phyloP scores from a whole-genome alignment of 2,329 filamentous ascomycete genomes.

The Cytospora leucostoma region DNA sequence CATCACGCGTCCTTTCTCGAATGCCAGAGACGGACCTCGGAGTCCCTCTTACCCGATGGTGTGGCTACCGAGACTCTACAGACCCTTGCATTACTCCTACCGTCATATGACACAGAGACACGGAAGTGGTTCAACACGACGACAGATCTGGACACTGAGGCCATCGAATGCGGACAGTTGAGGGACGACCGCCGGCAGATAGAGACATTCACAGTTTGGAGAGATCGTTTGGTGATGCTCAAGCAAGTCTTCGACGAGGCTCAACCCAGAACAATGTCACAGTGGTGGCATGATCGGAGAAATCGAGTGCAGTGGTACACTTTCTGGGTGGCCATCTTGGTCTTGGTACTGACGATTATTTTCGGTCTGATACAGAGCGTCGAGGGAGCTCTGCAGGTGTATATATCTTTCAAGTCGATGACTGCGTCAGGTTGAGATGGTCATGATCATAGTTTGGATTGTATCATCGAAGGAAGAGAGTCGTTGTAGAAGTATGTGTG shows the following conservation, averaged over 20 bases:
- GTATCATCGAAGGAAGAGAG: neutral
- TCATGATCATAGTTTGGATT: neutral
- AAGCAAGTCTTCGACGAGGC: conserved; percentile 46
- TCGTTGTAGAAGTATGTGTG: neutral
- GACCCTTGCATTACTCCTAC: conserved; percentile 42
- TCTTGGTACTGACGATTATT: conserved; percentile 40
- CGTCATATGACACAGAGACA: conserved; percentile 31
- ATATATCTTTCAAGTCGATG: conserved; percentile 25
- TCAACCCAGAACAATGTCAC: conserved; percentile 37
- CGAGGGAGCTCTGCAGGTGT: conserved; percentile 45
- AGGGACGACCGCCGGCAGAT: conserved; percentile 38
- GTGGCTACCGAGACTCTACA: conserved; percentile 41
- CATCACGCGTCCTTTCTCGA: conserved; percentile 43
- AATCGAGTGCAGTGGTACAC: conserved; percentile 48
- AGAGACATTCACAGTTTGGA: conserved; percentile 43
- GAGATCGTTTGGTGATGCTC: conserved; percentile 44
- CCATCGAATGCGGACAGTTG: conserved; percentile 36
- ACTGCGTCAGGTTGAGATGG: neutral
- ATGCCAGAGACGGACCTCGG: conserved; percentile 30
- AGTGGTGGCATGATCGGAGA: conserved; percentile 47
- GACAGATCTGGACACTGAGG: conserved; percentile 36
- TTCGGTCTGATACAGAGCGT: conserved; percentile 46
- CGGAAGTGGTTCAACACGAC: conserved; percentile 24
- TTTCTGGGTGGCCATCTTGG: conserved; percentile 48
- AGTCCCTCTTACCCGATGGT: conserved; percentile 34